Evolutionary conservation across 2,329 filamentous ascomycete species (phyloP), one percentile per base, ranked within the genome.

Genomic region (Phyllosticta citriasiana): DNA sequence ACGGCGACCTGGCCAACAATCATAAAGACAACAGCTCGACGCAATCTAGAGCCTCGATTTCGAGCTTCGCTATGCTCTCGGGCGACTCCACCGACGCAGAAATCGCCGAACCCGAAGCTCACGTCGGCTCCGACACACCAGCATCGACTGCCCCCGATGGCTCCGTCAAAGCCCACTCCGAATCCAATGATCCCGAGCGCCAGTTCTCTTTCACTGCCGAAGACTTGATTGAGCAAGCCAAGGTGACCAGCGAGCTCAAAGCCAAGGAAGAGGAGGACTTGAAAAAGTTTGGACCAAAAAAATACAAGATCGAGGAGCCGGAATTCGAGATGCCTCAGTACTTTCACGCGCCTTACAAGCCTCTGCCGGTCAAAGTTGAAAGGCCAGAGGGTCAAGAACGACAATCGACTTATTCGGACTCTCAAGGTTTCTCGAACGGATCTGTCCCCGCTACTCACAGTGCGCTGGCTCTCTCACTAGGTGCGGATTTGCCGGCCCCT

Each of bases 401-500:
- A 2, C 65, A 68, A 56, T 70, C 68, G 12, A 65, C 68, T 40
- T 64, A 63, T 27, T 66, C 63, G 52, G 66, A 67, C 56, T 74
- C 69, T 62, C 72, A 67, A 58, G 66, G 66, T 62, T 71, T 70
- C 16, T 72, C 71, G 8, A 70, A 66, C 35, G 61, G 51, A 14
- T 54, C 57, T 6, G 64, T 69, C 53, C 70, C 68, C 57, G 69
- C 67, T 14, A 16, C 30, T 8, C 65, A 66, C 16, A 71, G 70
- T n/a, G 67, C 69, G 26, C 64, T 73, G 47, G 70, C 72, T 56
- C 83, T 14, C 71, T 88, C 64, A 81, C 82, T 51, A 82, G 92
- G 57, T 91, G 91, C 4, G 72, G 94, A 89, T 2, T 76, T 84
- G 64, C 82, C 81, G 27, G 75, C 77, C 35, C 83, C 86, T 58